These are phyloP conservation scores for Rheum nobile DNA, from an alignment of 148 eudicot species.

Conservation along the genomic window DNA sequence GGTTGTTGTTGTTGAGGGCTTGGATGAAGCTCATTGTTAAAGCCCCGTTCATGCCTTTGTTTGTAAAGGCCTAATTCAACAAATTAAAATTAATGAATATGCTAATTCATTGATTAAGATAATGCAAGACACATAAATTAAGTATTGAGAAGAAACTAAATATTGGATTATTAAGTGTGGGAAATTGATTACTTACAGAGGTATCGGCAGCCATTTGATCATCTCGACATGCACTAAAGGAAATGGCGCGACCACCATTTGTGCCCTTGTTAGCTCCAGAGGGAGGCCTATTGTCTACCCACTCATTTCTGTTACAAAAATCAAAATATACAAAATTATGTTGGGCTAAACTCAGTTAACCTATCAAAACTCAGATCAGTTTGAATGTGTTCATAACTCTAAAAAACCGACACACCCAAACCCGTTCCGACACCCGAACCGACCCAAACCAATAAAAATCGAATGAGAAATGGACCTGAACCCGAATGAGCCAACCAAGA, in stretches of 20 bases:
- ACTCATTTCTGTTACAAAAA: slow-evolving; percentile 22
- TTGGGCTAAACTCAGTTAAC: background rate
- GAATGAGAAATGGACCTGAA: no score
- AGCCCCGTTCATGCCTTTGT: slow-evolving; percentile 35
- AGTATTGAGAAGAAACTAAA: no score
- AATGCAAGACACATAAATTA: no score
- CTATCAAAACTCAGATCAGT: background rate
- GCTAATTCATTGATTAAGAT: no score
- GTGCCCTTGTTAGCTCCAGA: slow-evolving; percentile 50
- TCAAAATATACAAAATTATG: background rate
- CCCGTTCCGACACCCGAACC: no score
- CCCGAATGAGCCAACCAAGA: no score
- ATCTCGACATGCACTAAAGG: slow-evolving; percentile 74
- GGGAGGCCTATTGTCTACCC: slow-evolving; percentile 47
- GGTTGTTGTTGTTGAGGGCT: slow-evolving; percentile 15
- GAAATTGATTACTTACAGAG: slow-evolving; percentile 28
- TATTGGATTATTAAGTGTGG: no score
- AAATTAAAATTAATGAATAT: background rate
- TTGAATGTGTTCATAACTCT: no score
- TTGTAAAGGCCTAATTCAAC: slow-evolving; percentile 33
- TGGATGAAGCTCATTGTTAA: slow-evolving; percentile 37
- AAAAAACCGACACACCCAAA: no score
- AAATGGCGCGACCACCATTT: slow-evolving; percentile 57
- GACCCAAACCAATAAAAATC: no score
- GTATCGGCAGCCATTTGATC: slow-evolving; percentile 67